These are phyloP conservation scores for Aureobasidium pullulans DNA, from an alignment of 2,329 filamentous ascomycete genomes.

Conservation along the genomic window DNA sequence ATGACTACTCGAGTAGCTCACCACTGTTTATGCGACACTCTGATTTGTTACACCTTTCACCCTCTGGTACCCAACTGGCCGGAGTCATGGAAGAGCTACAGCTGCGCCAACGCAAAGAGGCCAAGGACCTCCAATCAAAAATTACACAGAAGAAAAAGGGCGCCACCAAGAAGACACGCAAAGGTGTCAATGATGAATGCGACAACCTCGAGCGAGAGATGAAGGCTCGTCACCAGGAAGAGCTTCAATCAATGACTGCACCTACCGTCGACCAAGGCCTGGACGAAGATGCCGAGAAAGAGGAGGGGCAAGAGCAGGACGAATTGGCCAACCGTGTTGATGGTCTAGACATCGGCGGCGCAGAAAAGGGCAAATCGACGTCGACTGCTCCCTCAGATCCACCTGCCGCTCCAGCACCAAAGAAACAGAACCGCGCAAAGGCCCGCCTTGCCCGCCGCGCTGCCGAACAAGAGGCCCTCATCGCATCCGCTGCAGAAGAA, in stretches of 20 bases:
- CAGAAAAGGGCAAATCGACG: not conserved
- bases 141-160: slow-evolving; percentile 96
- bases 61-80: not conserved
- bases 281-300: not conserved
- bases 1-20: slow-evolving; percentile 9
- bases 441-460: slow-evolving; percentile 82
- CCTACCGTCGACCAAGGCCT: not conserved
- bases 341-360: not conserved
- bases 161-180: slow-evolving; percentile 73
- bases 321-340: not conserved
- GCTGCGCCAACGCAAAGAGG: slow-evolving; percentile 77
- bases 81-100: slow-evolving; percentile 63
- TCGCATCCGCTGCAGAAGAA: slow-evolving; percentile 63
- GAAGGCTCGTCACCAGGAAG: slow-evolving; percentile 46
- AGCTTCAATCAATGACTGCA: slow-evolving; percentile 36
- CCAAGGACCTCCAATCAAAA: slow-evolving; percentile 73
- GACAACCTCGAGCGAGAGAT: slow-evolving; percentile 50
- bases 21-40: not conserved
- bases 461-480: slow-evolving; percentile 69
- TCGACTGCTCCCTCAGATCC: slow-evolving; percentile 16
- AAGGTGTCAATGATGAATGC: slow-evolving; percentile 55
- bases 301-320: not conserved
- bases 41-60: not conserved
- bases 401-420: slow-evolving; percentile 26
- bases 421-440: slow-evolving; percentile 86